Conservation (phyloP, 371 early-diverging fungal species). For the Syncephalastrum monosporum region DNA sequence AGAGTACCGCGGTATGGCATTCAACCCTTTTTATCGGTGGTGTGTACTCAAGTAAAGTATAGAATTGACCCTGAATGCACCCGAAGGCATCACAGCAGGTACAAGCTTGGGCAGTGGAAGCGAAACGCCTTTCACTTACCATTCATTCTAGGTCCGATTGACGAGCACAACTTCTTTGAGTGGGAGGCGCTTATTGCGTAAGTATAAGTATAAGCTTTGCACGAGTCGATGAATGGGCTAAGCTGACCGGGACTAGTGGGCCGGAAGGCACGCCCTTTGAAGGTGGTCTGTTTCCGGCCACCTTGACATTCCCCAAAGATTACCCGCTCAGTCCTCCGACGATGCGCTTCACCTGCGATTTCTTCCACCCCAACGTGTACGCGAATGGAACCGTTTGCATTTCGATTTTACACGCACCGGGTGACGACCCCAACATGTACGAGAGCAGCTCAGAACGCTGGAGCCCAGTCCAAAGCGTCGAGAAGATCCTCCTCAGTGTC, state of each 20-base stretch:
- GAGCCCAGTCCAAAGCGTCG: conserved; percentile 97
- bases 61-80: conserved; percentile 93
- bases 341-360: conserved; percentile 89
- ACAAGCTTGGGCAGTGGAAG: conserved; percentile 1
- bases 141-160: conserved; percentile 67
- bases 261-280: conserved; percentile 93
- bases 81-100: conserved; percentile 96
- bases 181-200: conserved; percentile 97
- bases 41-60: conserved; percentile 9
- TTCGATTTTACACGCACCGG: conserved; percentile 98
- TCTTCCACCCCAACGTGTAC: conserved; percentile 98
- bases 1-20: conserved; percentile 83
- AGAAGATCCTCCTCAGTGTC: conserved; percentile 95
- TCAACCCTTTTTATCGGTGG: neutral
- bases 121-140: conserved; percentile 1
- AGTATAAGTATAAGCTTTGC: conserved; percentile 15
- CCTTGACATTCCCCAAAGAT: conserved; percentile 87
- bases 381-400: conserved; percentile 98
- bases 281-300: conserved; percentile 85
- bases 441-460: conserved; percentile 92
- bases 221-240: no score
- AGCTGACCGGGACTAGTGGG: conserved; percentile 57
- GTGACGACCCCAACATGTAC: conserved; percentile 97
- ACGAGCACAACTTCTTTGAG: conserved; percentile 91
- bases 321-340: conserved; percentile 95